A percentile compares a stretch with the other conserved stretches of the same genome.
phyloP scores from a whole-genome alignment of 768 basidiomycete species.

The Russula brevipes region DNA sequence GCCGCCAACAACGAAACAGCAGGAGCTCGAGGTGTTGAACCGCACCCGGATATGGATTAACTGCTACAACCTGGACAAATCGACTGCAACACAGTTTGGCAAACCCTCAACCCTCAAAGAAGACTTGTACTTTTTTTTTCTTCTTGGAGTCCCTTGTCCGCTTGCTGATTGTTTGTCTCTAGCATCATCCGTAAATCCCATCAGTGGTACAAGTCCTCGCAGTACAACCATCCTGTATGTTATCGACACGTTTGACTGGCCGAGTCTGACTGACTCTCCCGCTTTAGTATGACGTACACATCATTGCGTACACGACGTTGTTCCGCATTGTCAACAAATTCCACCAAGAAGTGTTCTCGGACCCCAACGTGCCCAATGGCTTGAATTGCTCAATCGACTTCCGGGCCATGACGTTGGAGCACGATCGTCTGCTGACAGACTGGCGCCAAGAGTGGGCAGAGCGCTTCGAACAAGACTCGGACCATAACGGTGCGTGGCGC shows the following conservation, averaged over 20 bases:
- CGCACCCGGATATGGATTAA: constrained; percentile 87
- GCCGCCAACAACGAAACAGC: constrained; percentile 71
- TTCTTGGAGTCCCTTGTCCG: constrained; percentile 26
- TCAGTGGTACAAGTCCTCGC: constrained; percentile 23
- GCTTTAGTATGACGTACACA: constrained; percentile 22
- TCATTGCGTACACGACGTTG: constrained; percentile 21
- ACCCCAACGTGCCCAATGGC: constrained; percentile 17
- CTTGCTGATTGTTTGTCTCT: neutral
- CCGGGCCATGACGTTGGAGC: constrained; percentile 19
- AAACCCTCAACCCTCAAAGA: constrained; percentile 74
- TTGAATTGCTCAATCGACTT: constrained; percentile 24
- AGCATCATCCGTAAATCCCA: constrained; percentile 22
- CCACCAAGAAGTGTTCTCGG: constrained; percentile 23
- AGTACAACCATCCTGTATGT: constrained; percentile 20
- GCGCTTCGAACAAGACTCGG: constrained; percentile 21
- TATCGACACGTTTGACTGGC: neutral
- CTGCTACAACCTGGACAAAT: constrained; percentile 88
- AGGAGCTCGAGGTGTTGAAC: constrained; percentile 83
- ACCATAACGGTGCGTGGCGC: constrained; percentile 16
- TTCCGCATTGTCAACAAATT: constrained; percentile 24
- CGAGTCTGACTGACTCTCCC: neutral
- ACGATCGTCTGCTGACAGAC: constrained; percentile 12
- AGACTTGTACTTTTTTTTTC: constrained; percentile 60
- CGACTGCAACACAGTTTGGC: constrained; percentile 83
- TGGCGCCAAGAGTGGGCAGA: constrained; percentile 24